These are phyloP conservation scores for Linnemannia hyalina DNA, from an alignment of 192 early-diverging fungal genomes.

Conservation along the genomic window DNA sequence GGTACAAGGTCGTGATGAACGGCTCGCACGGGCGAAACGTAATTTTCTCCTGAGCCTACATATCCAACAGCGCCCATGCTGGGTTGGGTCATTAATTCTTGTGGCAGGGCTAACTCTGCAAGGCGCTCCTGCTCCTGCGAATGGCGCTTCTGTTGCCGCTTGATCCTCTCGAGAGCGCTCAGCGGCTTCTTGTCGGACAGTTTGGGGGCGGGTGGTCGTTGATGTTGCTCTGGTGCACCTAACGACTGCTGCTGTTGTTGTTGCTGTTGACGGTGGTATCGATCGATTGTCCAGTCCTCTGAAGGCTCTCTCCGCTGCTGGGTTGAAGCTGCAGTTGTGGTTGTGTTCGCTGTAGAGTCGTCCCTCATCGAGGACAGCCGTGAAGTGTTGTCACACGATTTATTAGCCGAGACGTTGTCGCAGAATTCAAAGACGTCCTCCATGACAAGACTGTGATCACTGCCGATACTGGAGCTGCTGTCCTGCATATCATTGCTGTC, in stretches of 20 bases:
- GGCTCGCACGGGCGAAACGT: constrained; percentile 11
- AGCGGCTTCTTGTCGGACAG: constrained; percentile 16
- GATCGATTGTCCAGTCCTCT: background rate
- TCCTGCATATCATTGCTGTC: constrained; percentile 18
- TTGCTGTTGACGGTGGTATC: background rate
- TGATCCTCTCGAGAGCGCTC: constrained; percentile 31
- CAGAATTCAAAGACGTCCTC: constrained; percentile 42
- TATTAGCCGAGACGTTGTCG: constrained; percentile 1
- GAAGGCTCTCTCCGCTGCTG: background rate
- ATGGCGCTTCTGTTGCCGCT: constrained; percentile 21
- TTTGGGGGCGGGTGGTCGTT: background rate
- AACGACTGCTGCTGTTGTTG: constrained; percentile 8
- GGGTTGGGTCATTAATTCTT: background rate
- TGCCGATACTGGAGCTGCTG: constrained; percentile 15
- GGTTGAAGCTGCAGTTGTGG: background rate
- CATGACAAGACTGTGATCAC: constrained; percentile 37
- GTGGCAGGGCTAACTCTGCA: constrained; percentile 12
- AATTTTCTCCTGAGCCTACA: background rate
- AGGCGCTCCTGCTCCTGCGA: constrained; percentile 44
- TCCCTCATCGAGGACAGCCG: constrained; percentile 1
- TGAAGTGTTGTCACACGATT: background rate
- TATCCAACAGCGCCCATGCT: background rate
- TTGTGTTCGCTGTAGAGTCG: background rate
- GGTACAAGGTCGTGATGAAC: constrained; percentile 13
- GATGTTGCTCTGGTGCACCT: background rate